Percentiles rank a stretch among this genome's conserved stretches.
phyloP scores from a whole-genome alignment of 495 filamentous ascomycete species.

The Podospora fimiseda region DNA sequence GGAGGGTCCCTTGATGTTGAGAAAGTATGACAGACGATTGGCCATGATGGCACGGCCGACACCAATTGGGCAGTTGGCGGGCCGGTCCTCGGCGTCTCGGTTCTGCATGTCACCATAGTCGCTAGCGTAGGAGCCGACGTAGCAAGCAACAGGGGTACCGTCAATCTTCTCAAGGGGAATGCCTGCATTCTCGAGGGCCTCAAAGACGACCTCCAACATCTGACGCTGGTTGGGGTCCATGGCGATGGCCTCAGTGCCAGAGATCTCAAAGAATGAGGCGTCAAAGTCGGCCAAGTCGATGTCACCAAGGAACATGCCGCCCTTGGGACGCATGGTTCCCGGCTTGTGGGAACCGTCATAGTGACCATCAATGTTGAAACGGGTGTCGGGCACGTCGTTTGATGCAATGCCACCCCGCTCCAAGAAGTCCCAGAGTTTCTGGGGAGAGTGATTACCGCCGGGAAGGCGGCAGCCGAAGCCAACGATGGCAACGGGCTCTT shows the following conservation, averaged over 20 bases:
- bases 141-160: conserved; percentile 66
- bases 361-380: conserved; percentile 10
- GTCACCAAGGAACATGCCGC: conserved; percentile 15
- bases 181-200: conserved; percentile 72
- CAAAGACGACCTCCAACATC: conserved; percentile 58
- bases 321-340: conserved; percentile 7
- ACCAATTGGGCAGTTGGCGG: conserved; percentile 23
- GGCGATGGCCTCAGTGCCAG: conserved; percentile 2
- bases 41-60: conserved; percentile 29
- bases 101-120: conserved; percentile 48
- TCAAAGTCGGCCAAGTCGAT: conserved; percentile 8
- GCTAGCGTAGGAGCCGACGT: conserved; percentile 62
- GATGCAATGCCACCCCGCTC: neutral
- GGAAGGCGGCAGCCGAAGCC: conserved; percentile 13
- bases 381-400: conserved; percentile 1
- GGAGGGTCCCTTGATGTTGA: conserved; percentile 38
- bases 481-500: conserved; percentile 11
- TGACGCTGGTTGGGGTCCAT: conserved; percentile 61
- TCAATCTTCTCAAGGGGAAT: conserved; percentile 63
- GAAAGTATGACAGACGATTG: conserved; percentile 46
- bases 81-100: conserved; percentile 18
- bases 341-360: conserved; percentile 13
- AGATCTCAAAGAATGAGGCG: conserved; percentile 13
- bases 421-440: conserved; percentile 12
- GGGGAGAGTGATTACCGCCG: conserved; percentile 5